These are phyloP conservation scores for Myriosclerotinia scirpicola DNA, from an alignment of 2,329 filamentous ascomycete species.

Conservation along the genomic window DNA sequence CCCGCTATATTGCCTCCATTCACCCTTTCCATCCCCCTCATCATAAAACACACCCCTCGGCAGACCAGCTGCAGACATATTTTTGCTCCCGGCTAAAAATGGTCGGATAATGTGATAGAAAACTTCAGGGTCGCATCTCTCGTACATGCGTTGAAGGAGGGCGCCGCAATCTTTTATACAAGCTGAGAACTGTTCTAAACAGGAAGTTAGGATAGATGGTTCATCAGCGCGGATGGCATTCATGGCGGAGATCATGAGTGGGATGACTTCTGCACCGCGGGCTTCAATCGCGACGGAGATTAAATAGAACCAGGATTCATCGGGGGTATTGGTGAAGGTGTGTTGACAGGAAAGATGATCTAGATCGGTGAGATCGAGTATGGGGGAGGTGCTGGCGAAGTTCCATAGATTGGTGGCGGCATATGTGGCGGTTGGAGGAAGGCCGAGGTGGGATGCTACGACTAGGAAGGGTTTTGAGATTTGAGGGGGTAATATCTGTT, in stretches of 20 bases:
- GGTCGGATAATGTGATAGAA: constrained; percentile 91
- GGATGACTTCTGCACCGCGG: constrained; percentile 70
- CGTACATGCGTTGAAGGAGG: constrained; percentile 81
- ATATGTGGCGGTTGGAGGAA: constrained; percentile 90
- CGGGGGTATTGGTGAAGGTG: constrained; percentile 84
- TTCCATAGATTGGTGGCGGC: constrained; percentile 89
- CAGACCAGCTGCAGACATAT: constrained; percentile 82
- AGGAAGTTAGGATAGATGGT: constrained; percentile 57
- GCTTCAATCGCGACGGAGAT: constrained; percentile 90
- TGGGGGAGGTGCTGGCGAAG: constrained; percentile 61
- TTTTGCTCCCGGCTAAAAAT: constrained; percentile 86
- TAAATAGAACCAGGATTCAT: constrained; percentile 94
- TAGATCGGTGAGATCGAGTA: constrained; percentile 41
- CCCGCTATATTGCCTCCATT: constrained; percentile 78
- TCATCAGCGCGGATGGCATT: constrained; percentile 64
- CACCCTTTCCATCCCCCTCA: constrained; percentile 62
- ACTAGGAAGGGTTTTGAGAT: constrained; percentile 75
- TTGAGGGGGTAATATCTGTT: constrained; percentile 65
- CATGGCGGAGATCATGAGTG: constrained; percentile 75
- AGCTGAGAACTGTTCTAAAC: constrained; percentile 63
- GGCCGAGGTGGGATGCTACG: constrained; percentile 70
- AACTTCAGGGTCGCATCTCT: constrained; percentile 79
- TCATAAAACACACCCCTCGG: constrained; percentile 85
- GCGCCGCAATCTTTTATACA: constrained; percentile 67
- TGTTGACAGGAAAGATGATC: constrained; percentile 69